phyloP scores from a whole-genome alignment of 208 protist species.

The Trypanosoma boissoni region DNA sequence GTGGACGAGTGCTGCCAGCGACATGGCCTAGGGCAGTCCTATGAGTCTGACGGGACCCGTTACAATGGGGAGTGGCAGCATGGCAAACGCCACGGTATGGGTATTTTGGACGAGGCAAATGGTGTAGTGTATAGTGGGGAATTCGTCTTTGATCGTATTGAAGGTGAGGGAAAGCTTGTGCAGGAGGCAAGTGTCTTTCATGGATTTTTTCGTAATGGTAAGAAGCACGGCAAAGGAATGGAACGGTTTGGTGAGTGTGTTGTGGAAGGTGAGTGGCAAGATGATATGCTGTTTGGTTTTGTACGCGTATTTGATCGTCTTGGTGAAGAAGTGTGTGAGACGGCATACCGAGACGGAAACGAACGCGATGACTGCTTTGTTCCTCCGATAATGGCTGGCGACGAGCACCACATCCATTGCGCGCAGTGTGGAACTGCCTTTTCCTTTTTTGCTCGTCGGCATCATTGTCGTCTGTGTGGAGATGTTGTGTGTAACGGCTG shows the following conservation, averaged over 20 bases:
- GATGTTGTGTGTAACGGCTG: constrained; percentile 90
- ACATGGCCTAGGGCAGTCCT: constrained; percentile 56
- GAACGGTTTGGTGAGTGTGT: constrained; percentile 44
- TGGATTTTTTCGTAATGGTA: constrained; percentile 54
- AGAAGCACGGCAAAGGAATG: constrained; percentile 65
- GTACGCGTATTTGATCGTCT: constrained; percentile 49
- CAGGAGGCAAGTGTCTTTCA: constrained; percentile 56
- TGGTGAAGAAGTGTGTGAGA: constrained; percentile 62
- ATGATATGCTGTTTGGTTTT: constrained; percentile 48
- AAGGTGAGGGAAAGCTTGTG: constrained; percentile 66
- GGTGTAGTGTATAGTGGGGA: constrained; percentile 68
- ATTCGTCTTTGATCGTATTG: constrained; percentile 53
- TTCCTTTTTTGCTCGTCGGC: constrained; percentile 73
- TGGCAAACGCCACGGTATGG: constrained; percentile 70
- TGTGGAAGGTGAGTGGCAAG: constrained; percentile 54
- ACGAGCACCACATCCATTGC: constrained; percentile 58
- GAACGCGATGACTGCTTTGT: constrained; percentile 87
- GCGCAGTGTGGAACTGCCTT: constrained; percentile 75
- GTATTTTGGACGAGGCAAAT: constrained; percentile 47
- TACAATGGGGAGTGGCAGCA: constrained; percentile 89
- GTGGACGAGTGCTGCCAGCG: constrained; percentile 41
- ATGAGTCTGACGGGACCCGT: constrained; percentile 14
- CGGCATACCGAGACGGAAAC: constrained; percentile 68
- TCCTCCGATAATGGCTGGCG: constrained; percentile 61
- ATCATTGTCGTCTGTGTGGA: constrained; percentile 93